Conservation (phyloP, 1,284 basidiomycete genomes). For the Laetiporus sulphureus region DNA sequence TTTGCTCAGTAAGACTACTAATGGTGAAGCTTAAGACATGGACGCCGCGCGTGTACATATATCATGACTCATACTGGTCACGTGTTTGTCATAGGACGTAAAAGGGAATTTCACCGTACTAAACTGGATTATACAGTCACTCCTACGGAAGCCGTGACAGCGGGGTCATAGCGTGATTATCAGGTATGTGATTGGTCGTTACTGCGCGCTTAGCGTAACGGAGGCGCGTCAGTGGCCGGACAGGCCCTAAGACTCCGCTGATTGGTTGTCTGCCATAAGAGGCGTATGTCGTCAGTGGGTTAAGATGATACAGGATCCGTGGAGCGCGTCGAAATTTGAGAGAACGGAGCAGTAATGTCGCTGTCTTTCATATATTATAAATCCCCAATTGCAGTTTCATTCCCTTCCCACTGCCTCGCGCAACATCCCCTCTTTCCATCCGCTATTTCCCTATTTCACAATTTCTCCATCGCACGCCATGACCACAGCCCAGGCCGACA, state of each 20-base stretch:
- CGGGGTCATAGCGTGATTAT: too few relatives aligned
- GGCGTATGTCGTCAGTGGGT: conserved; percentile 18
- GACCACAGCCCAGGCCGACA: conserved; percentile 18
- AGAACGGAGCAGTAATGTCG: conserved; percentile 13
- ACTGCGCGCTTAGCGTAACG: too few relatives aligned
- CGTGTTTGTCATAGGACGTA: too few relatives aligned
- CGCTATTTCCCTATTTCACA: background rate
- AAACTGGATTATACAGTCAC: too few relatives aligned
- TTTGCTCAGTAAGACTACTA: too few relatives aligned
- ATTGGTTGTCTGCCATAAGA: too few relatives aligned
- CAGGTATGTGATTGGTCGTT: too few relatives aligned
- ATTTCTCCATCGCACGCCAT: background rate
- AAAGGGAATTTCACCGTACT: too few relatives aligned
- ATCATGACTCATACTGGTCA: too few relatives aligned
- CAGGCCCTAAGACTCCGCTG: too few relatives aligned
- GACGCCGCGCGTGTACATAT: too few relatives aligned
- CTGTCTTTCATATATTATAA: background rate
- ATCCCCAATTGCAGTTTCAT: background rate
- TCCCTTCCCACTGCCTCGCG: background rate
- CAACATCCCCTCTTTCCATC: background rate
- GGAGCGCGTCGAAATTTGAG: conserved; percentile 14
- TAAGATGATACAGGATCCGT: conserved; percentile 9
- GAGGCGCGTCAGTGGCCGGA: background rate
- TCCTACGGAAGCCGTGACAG: too few relatives aligned
- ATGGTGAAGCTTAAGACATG: background rate